Evolutionary conservation across 2,329 filamentous ascomycete species (phyloP), one percentile per base, ranked within the genome.

Genomic region (Malbranchea zuffiana): DNA sequence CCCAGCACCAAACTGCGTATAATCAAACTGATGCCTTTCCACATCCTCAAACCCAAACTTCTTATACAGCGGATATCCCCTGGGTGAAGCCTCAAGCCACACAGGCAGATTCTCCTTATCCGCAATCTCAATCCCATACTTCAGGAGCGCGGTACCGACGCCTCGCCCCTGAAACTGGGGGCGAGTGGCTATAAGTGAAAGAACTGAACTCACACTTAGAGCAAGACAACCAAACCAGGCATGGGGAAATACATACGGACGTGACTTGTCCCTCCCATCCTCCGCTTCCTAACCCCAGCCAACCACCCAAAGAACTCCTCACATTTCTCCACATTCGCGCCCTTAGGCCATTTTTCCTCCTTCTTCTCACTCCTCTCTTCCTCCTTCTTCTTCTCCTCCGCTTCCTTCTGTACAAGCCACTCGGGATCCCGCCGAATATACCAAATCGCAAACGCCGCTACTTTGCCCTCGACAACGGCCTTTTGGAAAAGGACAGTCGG

Each of bases 121-220:
- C 11, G 44, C 52, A 26, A 50, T 29, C 8, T 46, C 38, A 20
- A 50, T 36, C 4, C 53, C 51, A 19, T 47, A 39, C 39, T 43
- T 35, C n/a, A 58, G 31, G 10, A 57, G 35, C 19, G 46, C 41
- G 2, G 46, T 47, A 8, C 50, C 55, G 12, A 55, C 38, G 4
- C 54, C 53, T 21, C 43, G 43, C 2, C 54, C 43, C 26, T 55
- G 49, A 36, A 45, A 52, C 11, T 47, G 44, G 0, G 49, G 50
- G n/a, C 56, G 48, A 6, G 59, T 60, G 4, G 52, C 49, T 4
- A 65, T 50, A 1, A 50, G 21, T 3, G 47, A 42, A 4, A 63
- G 46, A 31, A 56, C 59, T 58, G 19, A n/a, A 27, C 6, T 13
- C 5, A 20, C 23, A 17, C 21, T 6, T 11, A 24, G 7, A 7